Base-by-base conservation (phyloP, 75 land plant species). In the Adiantum capillusveneris region DNA sequence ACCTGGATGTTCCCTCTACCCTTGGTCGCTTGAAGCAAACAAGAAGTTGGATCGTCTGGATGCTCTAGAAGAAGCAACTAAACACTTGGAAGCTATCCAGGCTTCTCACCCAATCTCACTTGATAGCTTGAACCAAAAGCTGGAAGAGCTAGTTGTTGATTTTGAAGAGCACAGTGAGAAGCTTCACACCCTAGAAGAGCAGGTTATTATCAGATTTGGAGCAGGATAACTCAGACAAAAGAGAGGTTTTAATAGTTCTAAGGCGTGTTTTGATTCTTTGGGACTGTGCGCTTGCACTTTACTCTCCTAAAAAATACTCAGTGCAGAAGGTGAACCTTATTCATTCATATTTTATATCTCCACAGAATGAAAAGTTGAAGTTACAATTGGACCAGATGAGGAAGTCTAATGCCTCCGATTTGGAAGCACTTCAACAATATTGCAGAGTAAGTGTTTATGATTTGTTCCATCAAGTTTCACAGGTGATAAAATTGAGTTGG, bases 351-450 rank as follows among this genome's bases (percentile, higher is more conserved):
- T 5, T 24, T 1, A 5, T 6, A 26, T 58, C 1, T 2, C n/a
- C 11, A 21, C 57, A 68, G 70, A 27, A 22, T 31, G 64, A 68
- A 25, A 51, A 31, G 31, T 31, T 68, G 16, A 49, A 58, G 29
- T 18, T 48, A 31, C 1, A 36, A 0, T 11, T 68, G 56, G 20
- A 59, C 6, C 70, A 68, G 22, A 51, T 46, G 19, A 60, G 54
- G 19, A 68, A 59, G 31, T 51, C 70, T 18, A 63, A 59, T 25
- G 46, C 70, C 28, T 22, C 57, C 27, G 70, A 68, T 53, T 50
- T 68, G 39, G 70, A 68, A 53, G 70, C 70, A 21, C 60, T 68
- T 60, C 70, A 68, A 27, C 60, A 68, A 37, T 34, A 49, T 27
- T 60, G 59, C 60, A 60, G 64, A 42, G 70, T 68, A 27, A 29